A percentile compares a stretch with the other conserved stretches of the same genome.
Evolutionary conservation across 345 rosid genomes (phyloP).

Genomic region (Brassica napus): Da-Ae NC_063435.1:29118001-29118500

Average conservation of each 20-base stretch:
- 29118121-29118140: background rate
- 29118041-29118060: slow-evolving; percentile 15
- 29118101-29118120: slow-evolving; percentile 11
- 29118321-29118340: background rate
- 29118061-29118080: slow-evolving; percentile 4
- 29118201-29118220: background rate
- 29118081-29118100: slow-evolving; percentile 19
- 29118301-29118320: background rate
- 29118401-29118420: too few species aligned
- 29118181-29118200: background rate
- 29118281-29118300: background rate
- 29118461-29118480: background rate
- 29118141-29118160: background rate
- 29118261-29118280: background rate
- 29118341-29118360: background rate
- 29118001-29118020: background rate
- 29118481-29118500: background rate
- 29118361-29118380: background rate
- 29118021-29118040: slow-evolving; percentile 26
- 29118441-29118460: background rate
- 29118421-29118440: background rate
- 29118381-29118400: too few species aligned
- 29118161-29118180: background rate
- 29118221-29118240: background rate
- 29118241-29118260: background rate